Conservation (phyloP, 805 yeast species). For the Metschnikowia dekortorum region DNA sequence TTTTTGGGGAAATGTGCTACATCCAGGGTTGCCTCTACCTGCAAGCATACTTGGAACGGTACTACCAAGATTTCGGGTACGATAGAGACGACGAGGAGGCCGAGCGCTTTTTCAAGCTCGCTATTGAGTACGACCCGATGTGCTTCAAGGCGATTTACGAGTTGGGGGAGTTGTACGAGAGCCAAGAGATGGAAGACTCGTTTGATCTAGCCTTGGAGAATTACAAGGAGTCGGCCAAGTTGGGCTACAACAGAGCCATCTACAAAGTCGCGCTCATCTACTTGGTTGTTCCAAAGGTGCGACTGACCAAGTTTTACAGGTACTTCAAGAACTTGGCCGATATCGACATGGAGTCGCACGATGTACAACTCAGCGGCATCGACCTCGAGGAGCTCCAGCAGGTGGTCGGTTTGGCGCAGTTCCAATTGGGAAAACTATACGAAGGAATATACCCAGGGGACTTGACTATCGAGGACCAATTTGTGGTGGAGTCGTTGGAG, state of each 20-base stretch:
- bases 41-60: constrained; percentile 28
- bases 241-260: constrained; percentile 44
- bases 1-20: constrained; percentile 30
- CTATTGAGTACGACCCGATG: constrained; percentile 29
- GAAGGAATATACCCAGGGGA: constrained; percentile 46
- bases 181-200: constrained; percentile 24
- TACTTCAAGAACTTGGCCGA: constrained; percentile 35
- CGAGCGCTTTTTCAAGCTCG: constrained; percentile 26
- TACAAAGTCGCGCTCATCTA: constrained; percentile 36
- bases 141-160: constrained; percentile 32
- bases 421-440: constrained; percentile 38
- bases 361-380: constrained; percentile 31
- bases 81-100: constrained; percentile 27
- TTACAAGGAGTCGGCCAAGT: constrained; percentile 35
- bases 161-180: constrained; percentile 38
- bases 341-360: constrained; percentile 31
- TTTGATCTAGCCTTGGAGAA: constrained; percentile 31
- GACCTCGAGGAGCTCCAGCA: constrained; percentile 40
- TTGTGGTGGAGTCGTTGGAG: constrained; percentile 30
- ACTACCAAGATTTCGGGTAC: constrained; percentile 35
- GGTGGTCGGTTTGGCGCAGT: constrained; percentile 38
- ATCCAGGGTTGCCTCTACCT: constrained; percentile 36
- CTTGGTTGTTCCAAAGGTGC: constrained; percentile 29
- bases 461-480: constrained; percentile 32
- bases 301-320: constrained; percentile 33